A percentile compares a stretch with the other conserved stretches of the same genome.
phyloP scores from a whole-genome alignment of 495 filamentous ascomycete species.

The Podospora australis region DNA sequence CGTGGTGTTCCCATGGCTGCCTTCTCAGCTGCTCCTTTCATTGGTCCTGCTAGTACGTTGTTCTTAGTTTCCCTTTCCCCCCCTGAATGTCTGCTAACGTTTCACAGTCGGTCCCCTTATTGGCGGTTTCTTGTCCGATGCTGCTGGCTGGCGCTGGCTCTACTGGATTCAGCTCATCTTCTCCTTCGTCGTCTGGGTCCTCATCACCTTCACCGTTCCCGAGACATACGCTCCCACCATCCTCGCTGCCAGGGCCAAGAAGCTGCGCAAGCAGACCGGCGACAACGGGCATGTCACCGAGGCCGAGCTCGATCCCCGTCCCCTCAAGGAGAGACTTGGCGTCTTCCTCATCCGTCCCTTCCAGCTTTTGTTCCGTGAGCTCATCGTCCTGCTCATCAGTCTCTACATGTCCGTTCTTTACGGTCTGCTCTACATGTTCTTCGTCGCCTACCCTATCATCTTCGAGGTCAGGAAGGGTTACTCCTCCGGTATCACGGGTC shows the following conservation, averaged over 20 bases:
- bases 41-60: constrained; percentile 59
- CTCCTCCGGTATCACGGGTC: constrained; percentile 60
- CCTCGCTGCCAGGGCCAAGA: constrained; percentile 56
- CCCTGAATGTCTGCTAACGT: not conserved
- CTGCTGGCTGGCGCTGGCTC: constrained; percentile 72
- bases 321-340: constrained; percentile 53
- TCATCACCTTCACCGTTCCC: constrained; percentile 74
- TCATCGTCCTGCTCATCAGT: constrained; percentile 71
- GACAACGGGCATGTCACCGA: constrained; percentile 61
- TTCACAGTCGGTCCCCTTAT: constrained; percentile 55
- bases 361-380: constrained; percentile 71
- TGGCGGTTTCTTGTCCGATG: constrained; percentile 67
- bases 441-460: constrained; percentile 74
- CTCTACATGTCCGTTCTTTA: constrained; percentile 77
- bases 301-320: constrained; percentile 62
- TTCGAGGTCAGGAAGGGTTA: constrained; percentile 70
- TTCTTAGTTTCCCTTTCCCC: no score
- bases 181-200: constrained; percentile 54
- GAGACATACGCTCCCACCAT: constrained; percentile 75
- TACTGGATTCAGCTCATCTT: constrained; percentile 80
- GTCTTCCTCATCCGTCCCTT: constrained; percentile 67
- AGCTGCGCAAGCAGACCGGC: constrained; percentile 61
- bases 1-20: constrained; percentile 82
- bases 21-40: constrained; percentile 71
- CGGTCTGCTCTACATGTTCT: constrained; percentile 78